A percentile compares a stretch with the other conserved stretches of the same genome.
These are phyloP conservation scores for Teratosphaeria zuluensis DNA, from an alignment of 2,329 filamentous ascomycete species.

Conservation along the genomic window DNA sequence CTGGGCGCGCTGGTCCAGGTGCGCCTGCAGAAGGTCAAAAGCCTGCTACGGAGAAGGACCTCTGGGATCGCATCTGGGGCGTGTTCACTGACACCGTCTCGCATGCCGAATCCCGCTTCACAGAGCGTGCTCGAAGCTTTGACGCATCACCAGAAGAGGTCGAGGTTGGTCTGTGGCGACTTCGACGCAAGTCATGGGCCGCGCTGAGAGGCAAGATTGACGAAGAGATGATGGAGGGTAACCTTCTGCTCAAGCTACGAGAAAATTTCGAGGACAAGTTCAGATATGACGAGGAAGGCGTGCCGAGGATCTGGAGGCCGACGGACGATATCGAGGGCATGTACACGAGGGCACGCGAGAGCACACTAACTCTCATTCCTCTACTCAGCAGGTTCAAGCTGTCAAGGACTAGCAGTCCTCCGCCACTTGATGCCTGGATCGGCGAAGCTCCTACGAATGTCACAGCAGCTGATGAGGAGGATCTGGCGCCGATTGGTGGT, in stretches of 20 bases:
- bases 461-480: conserved; percentile 79
- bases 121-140: conserved; percentile 82
- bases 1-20: conserved; percentile 70
- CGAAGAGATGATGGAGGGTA: conserved; percentile 96
- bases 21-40: conserved; percentile 71
- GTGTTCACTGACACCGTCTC: conserved; percentile 73
- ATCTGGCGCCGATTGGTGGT: conserved; percentile 78
- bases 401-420: conserved; percentile 60
- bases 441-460: conserved; percentile 65
- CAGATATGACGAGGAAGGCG: conserved; percentile 88
- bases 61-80: conserved; percentile 94
- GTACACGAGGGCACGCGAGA: conserved; percentile 86
- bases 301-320: conserved; percentile 92
- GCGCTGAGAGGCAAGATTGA: conserved; percentile 84
- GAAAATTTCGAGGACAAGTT: conserved; percentile 99
- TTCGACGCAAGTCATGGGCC: conserved; percentile 90
- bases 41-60: conserved; percentile 64
- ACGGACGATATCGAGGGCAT: conserved; percentile 94
- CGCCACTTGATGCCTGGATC: conserved; percentile 77
- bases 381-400: conserved; percentile 78
- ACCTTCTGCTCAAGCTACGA: conserved; percentile 84
- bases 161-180: conserved; percentile 81
- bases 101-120: conserved; percentile 77
- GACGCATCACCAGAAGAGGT: conserved; percentile 88
- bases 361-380: conserved; percentile 82